Evolutionary conservation across 2,329 filamentous ascomycete genomes (phyloP).

Genomic region (Cytospora schulzeri): DNA sequence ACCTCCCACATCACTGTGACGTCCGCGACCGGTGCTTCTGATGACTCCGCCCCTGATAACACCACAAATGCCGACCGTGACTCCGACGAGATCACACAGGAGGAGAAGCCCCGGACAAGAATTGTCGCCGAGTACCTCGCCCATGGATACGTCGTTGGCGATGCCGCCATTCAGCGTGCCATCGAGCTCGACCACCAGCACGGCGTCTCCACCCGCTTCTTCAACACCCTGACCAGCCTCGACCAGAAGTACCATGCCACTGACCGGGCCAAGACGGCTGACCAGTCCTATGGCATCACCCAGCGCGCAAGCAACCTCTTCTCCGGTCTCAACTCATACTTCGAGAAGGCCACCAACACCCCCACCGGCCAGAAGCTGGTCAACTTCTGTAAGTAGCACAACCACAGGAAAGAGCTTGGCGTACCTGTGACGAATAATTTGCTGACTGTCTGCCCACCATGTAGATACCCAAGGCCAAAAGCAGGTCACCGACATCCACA

Average conservation of each 20-base stretch:
- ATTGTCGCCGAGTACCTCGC: slow-evolving; percentile 97
- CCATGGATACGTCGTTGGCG: slow-evolving; percentile 84
- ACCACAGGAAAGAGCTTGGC: not conserved
- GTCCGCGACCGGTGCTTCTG: slow-evolving; percentile 64
- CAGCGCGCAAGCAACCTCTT: slow-evolving; percentile 68
- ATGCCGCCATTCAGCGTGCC: slow-evolving; percentile 74
- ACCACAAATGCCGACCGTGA: slow-evolving; percentile 59
- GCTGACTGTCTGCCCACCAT: slow-evolving; percentile 8
- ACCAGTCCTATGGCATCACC: slow-evolving; percentile 81
- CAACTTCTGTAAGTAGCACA: slow-evolving; percentile 63
- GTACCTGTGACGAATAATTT: not conserved
- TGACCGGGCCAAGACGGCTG: slow-evolving; percentile 81
- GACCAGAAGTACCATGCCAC: slow-evolving; percentile 85
- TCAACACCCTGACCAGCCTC: slow-evolving; percentile 72
- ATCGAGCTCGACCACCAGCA: slow-evolving; percentile 90
- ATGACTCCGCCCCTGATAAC: slow-evolving; percentile 58
- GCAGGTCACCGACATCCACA: slow-evolving; percentile 92
- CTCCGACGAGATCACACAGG: slow-evolving; percentile 77
- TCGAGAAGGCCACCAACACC: slow-evolving; percentile 87
- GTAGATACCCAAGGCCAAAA: slow-evolving; percentile 73
- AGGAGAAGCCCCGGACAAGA: slow-evolving; percentile 93
- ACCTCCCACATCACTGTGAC: slow-evolving; percentile 79
- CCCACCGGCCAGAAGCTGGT: slow-evolving; percentile 87
- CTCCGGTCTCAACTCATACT: slow-evolving; percentile 79
- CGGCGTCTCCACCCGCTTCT: slow-evolving; percentile 80